Evolutionary conservation across 2,329 filamentous ascomycete species (phyloP).

Genomic region (Decorospora gaudefroyi): DNA sequence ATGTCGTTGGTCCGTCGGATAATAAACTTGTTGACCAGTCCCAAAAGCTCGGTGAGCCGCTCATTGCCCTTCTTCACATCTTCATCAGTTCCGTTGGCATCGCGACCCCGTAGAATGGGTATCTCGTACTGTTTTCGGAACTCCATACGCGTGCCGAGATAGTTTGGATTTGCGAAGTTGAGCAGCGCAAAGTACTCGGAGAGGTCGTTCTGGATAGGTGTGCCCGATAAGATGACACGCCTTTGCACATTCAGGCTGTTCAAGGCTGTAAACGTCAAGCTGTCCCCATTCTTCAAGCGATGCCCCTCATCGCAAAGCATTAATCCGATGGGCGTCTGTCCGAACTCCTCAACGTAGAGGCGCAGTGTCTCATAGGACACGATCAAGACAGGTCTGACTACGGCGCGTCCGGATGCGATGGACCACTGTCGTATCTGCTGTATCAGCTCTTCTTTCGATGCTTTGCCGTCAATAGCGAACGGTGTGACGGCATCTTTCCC

Average conservation of each 20-base stretch:
- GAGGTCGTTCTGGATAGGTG: constrained; percentile 97
- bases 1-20: constrained; percentile 98
- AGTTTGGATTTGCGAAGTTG: constrained; percentile 92
- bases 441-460: constrained; percentile 88
- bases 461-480: constrained; percentile 96
- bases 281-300: constrained; percentile 94
- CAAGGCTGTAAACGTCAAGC: constrained; percentile 88
- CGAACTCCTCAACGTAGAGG: constrained; percentile 86
- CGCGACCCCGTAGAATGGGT: constrained; percentile 87
- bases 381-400: constrained; percentile 92
- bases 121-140: constrained; percentile 94
- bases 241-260: constrained; percentile 88
- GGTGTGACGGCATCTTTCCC: constrained; percentile 87
- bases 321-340: constrained; percentile 85
- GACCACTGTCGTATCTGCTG: constrained; percentile 93
- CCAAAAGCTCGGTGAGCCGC: constrained; percentile 77
- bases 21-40: constrained; percentile 95
- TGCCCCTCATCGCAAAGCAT: constrained; percentile 97
- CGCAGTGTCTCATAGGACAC: constrained; percentile 97
- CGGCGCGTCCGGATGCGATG: constrained; percentile 82
- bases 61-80: constrained; percentile 84
- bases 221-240: constrained; percentile 92
- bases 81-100: constrained; percentile 82
- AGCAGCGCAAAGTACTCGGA: constrained; percentile 96
- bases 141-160: constrained; percentile 84